Evolutionary conservation across 2,329 filamentous ascomycete species (phyloP).

Genomic region (Penicillium sp.): DNA sequence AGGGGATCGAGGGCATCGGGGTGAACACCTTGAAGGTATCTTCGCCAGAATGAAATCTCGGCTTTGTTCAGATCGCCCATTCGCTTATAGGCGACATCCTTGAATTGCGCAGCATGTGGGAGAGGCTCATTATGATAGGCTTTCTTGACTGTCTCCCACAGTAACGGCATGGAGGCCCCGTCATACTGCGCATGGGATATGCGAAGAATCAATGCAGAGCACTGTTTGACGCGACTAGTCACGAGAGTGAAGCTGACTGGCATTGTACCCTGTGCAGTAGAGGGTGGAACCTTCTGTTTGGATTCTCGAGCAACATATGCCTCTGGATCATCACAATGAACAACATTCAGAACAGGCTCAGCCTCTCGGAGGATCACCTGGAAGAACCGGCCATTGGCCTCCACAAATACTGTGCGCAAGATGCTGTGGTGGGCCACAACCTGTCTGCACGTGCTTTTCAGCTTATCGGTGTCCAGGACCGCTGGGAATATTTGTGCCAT

Average conservation of each 20-base stretch:
- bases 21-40: neutral
- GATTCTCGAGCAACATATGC: slow-evolving; percentile 1
- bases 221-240: neutral
- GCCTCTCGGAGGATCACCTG: slow-evolving; percentile 8
- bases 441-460: neutral
- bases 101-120: neutral
- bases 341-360: neutral
- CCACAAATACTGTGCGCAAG: slow-evolving; percentile 10
- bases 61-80: neutral
- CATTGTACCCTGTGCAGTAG: neutral
- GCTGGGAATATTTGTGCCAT: neutral
- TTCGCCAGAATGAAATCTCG: neutral
- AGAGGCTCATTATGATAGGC: neutral
- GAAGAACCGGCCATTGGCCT: neutral
- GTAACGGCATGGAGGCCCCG: neutral
- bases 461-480: neutral
- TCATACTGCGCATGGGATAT: slow-evolving; percentile 9
- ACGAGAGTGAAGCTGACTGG: neutral
- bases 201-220: neutral
- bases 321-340: slow-evolving; percentile 6
- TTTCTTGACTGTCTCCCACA: slow-evolving; percentile 4
- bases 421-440: slow-evolving; percentile 7
- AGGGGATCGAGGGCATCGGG: neutral
- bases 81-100: neutral
- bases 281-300: neutral